These are phyloP conservation scores for Basidiobolus meristosporus DNA, from an alignment of 371 early-diverging fungal species.

Conservation along the genomic window DNA sequence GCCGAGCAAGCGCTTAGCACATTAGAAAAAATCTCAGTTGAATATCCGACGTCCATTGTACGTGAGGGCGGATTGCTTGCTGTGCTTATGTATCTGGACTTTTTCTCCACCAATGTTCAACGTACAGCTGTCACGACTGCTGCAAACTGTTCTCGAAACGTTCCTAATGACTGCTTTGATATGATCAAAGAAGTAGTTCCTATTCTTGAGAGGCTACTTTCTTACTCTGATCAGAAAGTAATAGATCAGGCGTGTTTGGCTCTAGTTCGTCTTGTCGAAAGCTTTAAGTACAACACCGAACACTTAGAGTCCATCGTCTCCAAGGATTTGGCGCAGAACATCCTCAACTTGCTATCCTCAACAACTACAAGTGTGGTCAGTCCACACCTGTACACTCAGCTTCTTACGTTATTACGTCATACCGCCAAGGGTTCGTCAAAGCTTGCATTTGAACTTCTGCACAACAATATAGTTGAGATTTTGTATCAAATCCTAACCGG, in stretches of 20 bases:
- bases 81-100: slow-evolving; percentile 71
- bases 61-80: slow-evolving; percentile 62
- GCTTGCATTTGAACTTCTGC: slow-evolving; percentile 26
- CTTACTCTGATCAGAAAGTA: slow-evolving; percentile 46
- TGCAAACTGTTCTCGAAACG: slow-evolving; percentile 50
- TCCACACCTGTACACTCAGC: slow-evolving; percentile 27
- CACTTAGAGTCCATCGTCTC: slow-evolving; percentile 26
- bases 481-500: slow-evolving; percentile 38
- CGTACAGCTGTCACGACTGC: slow-evolving; percentile 63
- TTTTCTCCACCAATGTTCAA: slow-evolving; percentile 73
- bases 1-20: slow-evolving; percentile 74
- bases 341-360: slow-evolving; percentile 17
- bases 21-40: slow-evolving; percentile 50
- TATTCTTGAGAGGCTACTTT: slow-evolving; percentile 41
- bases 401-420: slow-evolving; percentile 35
- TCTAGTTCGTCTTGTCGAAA: slow-evolving; percentile 38
- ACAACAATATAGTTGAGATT: slow-evolving; percentile 25
- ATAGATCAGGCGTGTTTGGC: slow-evolving; percentile 49
- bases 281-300: slow-evolving; percentile 25
- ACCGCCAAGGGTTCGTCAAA: slow-evolving; percentile 36
- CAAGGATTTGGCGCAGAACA: slow-evolving; percentile 16
- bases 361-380: slow-evolving; percentile 7
- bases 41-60: slow-evolving; percentile 50
- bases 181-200: slow-evolving; percentile 51
- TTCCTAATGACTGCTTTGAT: slow-evolving; percentile 26